These are phyloP conservation scores for Nemania sp. DNA, from an alignment of 2,329 filamentous ascomycete species.

Conservation along the genomic window DNA sequence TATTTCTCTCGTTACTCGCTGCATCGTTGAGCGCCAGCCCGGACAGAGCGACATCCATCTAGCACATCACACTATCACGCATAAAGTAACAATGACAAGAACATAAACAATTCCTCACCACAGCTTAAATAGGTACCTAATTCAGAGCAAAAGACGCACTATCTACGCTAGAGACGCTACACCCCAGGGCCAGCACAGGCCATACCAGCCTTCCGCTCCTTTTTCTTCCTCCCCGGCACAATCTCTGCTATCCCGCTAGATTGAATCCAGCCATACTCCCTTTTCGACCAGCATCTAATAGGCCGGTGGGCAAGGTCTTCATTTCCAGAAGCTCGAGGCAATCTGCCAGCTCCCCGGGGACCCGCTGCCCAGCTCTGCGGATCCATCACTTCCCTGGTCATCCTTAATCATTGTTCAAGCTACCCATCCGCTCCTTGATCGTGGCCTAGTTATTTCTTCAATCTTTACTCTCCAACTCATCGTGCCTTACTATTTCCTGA, in stretches of 20 bases:
- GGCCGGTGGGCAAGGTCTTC: slow-evolving; percentile 41
- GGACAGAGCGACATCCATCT: slow-evolving; percentile 5
- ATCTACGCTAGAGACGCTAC: too few species aligned
- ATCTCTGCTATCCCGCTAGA: slow-evolving; percentile 30
- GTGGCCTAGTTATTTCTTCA: slow-evolving; percentile 24
- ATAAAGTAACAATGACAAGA: slow-evolving; percentile 23
- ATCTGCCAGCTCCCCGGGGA: slow-evolving; percentile 38
- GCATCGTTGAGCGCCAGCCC: background rate
- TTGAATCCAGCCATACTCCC: slow-evolving; percentile 39
- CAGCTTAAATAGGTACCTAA: too few species aligned
- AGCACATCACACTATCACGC: too few species aligned
- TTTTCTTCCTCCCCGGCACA: slow-evolving; percentile 25
- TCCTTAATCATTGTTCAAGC: slow-evolving; percentile 37
- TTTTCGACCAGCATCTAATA: slow-evolving; percentile 39
- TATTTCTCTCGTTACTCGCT: slow-evolving; percentile 7
- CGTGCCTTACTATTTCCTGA: slow-evolving; percentile 14
- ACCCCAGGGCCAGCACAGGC: slow-evolving; percentile 14
- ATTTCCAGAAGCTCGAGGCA: slow-evolving; percentile 42
- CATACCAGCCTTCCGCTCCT: slow-evolving; percentile 29
- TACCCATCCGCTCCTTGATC: slow-evolving; percentile 33
- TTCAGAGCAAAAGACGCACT: slow-evolving; percentile 9
- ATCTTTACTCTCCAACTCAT: slow-evolving; percentile 25
- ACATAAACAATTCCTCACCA: slow-evolving; percentile 26
- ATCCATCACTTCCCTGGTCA: slow-evolving; percentile 39
- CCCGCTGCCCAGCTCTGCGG: slow-evolving; percentile 41